phyloP scores from a whole-genome alignment of 305 asterid species.

The Rubia peregrina region DNA sequence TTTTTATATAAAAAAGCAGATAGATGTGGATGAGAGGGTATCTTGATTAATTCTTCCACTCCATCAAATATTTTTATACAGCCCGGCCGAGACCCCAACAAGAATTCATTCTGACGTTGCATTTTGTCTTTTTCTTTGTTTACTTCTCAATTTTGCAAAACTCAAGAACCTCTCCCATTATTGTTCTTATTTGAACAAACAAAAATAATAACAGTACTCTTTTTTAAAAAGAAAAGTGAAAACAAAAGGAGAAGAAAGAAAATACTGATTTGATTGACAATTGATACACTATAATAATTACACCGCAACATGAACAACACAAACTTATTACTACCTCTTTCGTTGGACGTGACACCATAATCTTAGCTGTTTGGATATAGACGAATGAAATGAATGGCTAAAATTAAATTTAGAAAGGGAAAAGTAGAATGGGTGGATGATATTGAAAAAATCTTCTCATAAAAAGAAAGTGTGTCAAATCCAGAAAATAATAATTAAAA shows the following conservation, averaged over 20 bases:
- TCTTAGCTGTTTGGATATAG: too few species aligned
- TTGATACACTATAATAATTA: too few species aligned
- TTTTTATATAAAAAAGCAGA: too few species aligned
- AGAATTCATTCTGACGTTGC: slow-evolving; percentile 50
- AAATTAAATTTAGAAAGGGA: too few species aligned
- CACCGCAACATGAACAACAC: neutral
- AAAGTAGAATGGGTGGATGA: too few species aligned
- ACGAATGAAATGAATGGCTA: too few species aligned
- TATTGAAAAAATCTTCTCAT: too few species aligned
- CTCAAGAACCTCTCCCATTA: slow-evolving; percentile 27
- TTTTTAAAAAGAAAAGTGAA: neutral
- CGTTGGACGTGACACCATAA: too few species aligned
- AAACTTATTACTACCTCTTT: neutral
- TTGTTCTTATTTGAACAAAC: slow-evolving; percentile 26
- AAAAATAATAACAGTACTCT: neutral
- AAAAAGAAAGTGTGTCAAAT: too few species aligned
- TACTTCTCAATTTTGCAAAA: slow-evolving; percentile 22
- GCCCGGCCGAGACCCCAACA: slow-evolving; percentile 31
- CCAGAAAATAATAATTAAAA: too few species aligned
- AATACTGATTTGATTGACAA: neutral
- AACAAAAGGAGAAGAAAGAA: neutral
- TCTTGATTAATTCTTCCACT: slow-evolving; percentile 34
- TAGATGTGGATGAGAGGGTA: slow-evolving; percentile 63
- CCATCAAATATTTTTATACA: slow-evolving; percentile 33
- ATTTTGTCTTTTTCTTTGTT: slow-evolving; percentile 65